These are phyloP conservation scores for Penicillium taxi DNA, from an alignment of 495 filamentous ascomycete species.

Conservation along the genomic window DNA sequence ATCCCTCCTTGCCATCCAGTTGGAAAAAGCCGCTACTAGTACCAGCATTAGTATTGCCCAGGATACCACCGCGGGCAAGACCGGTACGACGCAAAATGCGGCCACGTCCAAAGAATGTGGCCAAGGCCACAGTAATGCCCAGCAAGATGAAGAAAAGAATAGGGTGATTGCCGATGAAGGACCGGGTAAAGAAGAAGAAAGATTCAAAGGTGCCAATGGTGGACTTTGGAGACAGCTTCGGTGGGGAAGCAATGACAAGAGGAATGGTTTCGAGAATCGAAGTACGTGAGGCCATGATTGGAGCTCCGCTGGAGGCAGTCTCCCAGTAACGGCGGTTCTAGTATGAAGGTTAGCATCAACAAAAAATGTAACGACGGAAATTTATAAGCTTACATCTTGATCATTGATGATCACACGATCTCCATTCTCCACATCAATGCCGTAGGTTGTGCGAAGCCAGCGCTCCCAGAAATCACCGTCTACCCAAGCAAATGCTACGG, in stretches of 20 bases:
- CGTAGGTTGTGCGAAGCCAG: slow-evolving; percentile 91
- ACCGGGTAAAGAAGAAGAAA: slow-evolving; percentile 66
- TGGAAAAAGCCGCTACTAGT: slow-evolving; percentile 62
- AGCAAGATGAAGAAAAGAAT: slow-evolving; percentile 58
- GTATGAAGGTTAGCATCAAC: slow-evolving; percentile 21
- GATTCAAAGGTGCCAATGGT: slow-evolving; percentile 70
- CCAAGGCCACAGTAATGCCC: slow-evolving; percentile 36
- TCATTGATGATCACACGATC: slow-evolving; percentile 96
- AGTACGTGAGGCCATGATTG: slow-evolving; percentile 82
- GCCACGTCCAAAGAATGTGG: slow-evolving; percentile 27
- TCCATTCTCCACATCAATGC: slow-evolving; percentile 74
- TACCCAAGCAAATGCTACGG: slow-evolving; percentile 96
- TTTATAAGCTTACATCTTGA: slow-evolving; percentile 67
- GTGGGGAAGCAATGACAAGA: slow-evolving; percentile 63
- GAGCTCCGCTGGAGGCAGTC: slow-evolving; percentile 73
- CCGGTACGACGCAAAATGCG: slow-evolving; percentile 23
- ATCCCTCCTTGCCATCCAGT: slow-evolving; percentile 68
- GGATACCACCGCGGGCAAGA: slow-evolving; percentile 37
- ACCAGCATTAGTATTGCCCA: slow-evolving; percentile 47
- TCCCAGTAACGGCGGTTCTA: slow-evolving; percentile 96
- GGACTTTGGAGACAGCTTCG: slow-evolving; percentile 80
- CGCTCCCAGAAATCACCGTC: slow-evolving; percentile 96
- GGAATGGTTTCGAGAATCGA: slow-evolving; percentile 91
- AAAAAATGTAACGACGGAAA: background rate
- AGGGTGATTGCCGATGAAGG: slow-evolving; percentile 62